Evolutionary conservation across 805 yeast species (phyloP).

Genomic region (Monosporozyma yasuniensis): DNA sequence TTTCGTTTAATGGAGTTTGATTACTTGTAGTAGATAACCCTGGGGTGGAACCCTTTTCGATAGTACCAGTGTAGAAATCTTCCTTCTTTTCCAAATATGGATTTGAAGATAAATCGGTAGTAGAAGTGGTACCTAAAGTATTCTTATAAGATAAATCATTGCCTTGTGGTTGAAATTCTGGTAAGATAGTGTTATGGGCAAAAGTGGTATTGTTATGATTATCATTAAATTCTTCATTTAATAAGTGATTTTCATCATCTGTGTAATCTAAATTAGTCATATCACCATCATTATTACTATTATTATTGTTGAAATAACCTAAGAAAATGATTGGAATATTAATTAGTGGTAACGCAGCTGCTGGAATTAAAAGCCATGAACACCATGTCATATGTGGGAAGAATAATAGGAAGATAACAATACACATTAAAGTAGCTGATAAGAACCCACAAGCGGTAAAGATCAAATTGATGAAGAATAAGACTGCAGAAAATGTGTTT

Average conservation of each 20-base stretch:
- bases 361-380: constrained; percentile 63
- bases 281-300: constrained; percentile 11
- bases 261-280: constrained; percentile 14
- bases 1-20: neutral
- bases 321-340: constrained; percentile 43
- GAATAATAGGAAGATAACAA: constrained; percentile 49
- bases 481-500: constrained; percentile 15
- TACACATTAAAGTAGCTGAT: constrained; percentile 44
- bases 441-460: constrained; percentile 43
- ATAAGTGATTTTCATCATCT: neutral
- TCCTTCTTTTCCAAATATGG: constrained; percentile 5
- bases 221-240: neutral
- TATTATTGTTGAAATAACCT: constrained; percentile 22
- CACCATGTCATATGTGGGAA: constrained; percentile 62
- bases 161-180: constrained; percentile 7
- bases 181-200: constrained; percentile 6
- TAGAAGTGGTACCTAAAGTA: constrained; percentile 5
- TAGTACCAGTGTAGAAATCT: neutral
- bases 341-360: constrained; percentile 49
- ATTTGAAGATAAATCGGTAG: constrained; percentile 9
- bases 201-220: neutral
- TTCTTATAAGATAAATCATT: neutral
- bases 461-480: constrained; percentile 38
- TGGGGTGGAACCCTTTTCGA: constrained; percentile 1
- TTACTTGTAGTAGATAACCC: neutral